Percentiles rank a stretch among this genome's conserved stretches.
Conservation (phyloP, 2,329 filamentous ascomycete species). For the Cryphonectria naterciae region DNA sequence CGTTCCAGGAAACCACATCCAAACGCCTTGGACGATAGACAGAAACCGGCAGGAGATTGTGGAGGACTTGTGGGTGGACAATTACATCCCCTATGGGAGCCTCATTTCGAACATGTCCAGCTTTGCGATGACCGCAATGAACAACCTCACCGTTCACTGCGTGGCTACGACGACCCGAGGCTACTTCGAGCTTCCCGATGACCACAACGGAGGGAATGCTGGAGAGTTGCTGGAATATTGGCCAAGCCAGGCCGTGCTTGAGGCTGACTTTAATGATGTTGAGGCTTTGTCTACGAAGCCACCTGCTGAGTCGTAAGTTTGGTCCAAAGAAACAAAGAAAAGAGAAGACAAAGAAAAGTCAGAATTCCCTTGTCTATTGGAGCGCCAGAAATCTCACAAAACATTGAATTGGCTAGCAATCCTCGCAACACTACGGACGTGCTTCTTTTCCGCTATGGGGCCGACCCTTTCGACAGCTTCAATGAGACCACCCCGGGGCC, state of each 20-base stretch:
- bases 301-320: constrained; percentile 15
- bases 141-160: constrained; percentile 16
- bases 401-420: not conserved
- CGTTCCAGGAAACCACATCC: constrained; percentile 11
- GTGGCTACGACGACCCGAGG: constrained; percentile 13
- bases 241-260: constrained; percentile 15
- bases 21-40: constrained; percentile 10
- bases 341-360: not conserved
- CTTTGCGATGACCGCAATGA: not conserved
- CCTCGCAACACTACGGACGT: constrained; percentile 8
- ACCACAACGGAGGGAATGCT: constrained; percentile 7
- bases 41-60: constrained; percentile 12
- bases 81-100: constrained; percentile 17
- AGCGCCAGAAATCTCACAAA: not conserved
- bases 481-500: constrained; percentile 14
- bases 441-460: constrained; percentile 14
- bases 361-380: too few species aligned
- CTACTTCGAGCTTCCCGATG: constrained; percentile 18
- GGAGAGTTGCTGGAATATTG: constrained; percentile 8
- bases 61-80: constrained; percentile 18
- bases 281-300: constrained; percentile 9
- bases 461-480: constrained; percentile 15
- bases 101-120: not conserved
- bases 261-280: constrained; percentile 14
- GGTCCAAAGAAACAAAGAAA: too few species aligned